These are phyloP conservation scores for Geotrichum histeridarum DNA, from an alignment of 1,139 yeast species.

Conservation along the genomic window DNA sequence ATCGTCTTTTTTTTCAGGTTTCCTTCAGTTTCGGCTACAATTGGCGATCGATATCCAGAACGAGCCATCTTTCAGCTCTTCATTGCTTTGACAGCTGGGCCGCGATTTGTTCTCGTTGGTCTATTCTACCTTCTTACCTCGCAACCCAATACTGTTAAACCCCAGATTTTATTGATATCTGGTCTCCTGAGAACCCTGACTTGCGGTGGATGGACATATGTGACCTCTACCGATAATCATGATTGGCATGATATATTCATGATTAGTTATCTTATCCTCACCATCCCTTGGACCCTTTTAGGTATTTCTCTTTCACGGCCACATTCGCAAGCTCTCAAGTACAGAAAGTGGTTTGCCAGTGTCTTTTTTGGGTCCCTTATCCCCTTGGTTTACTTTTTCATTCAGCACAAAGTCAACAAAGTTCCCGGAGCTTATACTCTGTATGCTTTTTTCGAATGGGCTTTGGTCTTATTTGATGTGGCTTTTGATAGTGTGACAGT, in stretches of 20 bases:
- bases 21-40: slow-evolving; percentile 93
- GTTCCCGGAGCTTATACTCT: slow-evolving; percentile 88
- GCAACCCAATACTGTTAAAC: slow-evolving; percentile 41
- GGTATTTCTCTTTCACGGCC: slow-evolving; percentile 53
- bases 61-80: slow-evolving; percentile 84
- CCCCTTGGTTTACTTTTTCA: slow-evolving; percentile 83
- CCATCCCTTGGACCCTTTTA: slow-evolving; percentile 86
- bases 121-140: slow-evolving; percentile 49
- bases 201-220: slow-evolving; percentile 98
- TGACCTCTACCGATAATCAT: slow-evolving; percentile 94
- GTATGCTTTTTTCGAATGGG: slow-evolving; percentile 94
- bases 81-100: slow-evolving; percentile 49
- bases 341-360: slow-evolving; percentile 51
- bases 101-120: slow-evolving; percentile 70
- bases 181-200: slow-evolving; percentile 83
- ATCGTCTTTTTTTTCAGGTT: slow-evolving; percentile 40
- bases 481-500: slow-evolving; percentile 78
- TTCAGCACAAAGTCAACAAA: slow-evolving; percentile 85
- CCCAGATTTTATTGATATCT: slow-evolving; percentile 44
- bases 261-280: slow-evolving; percentile 81
- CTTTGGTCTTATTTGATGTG: slow-evolving; percentile 73
- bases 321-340: slow-evolving; percentile 44
- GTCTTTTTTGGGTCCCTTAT: slow-evolving; percentile 65
- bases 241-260: slow-evolving; percentile 93
- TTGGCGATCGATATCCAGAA: slow-evolving; percentile 95